phyloP scores from a whole-genome alignment of 2,329 filamentous ascomycete genomes.

The Colletotrichum chlorophyti region DNA sequence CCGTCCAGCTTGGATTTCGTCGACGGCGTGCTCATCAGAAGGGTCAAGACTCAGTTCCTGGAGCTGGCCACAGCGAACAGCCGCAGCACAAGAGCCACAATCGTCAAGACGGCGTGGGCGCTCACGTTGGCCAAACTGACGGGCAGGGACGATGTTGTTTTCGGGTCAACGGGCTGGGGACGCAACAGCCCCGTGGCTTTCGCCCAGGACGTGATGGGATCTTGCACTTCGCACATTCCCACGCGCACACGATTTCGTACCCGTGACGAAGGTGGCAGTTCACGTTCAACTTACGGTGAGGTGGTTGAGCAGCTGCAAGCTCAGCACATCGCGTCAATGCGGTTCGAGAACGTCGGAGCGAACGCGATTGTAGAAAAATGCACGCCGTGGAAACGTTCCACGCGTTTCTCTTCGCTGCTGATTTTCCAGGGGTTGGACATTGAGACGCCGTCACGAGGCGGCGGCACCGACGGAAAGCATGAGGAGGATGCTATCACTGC shows the following conservation, averaged over 20 bases:
- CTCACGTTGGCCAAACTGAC: conserved; percentile 1
- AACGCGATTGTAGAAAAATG: conserved; percentile 58
- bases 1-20: neutral
- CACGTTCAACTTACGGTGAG: neutral
- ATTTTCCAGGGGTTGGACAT: conserved; percentile 15
- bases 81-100: conserved; percentile 3
- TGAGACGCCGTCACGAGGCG: neutral
- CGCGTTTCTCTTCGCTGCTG: conserved; percentile 3
- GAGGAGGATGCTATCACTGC: neutral
- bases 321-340: conserved; percentile 54
- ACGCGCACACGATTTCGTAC: neutral
- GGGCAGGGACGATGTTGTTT: conserved; percentile 2
- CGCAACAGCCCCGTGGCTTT: conserved; percentile 3
- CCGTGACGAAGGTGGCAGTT: neutral
- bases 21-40: conserved; percentile 2
- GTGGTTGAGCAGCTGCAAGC: conserved; percentile 46
- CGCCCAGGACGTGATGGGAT: conserved; percentile 18
- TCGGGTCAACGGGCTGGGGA: conserved; percentile 11
- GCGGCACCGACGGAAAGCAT: neutral
- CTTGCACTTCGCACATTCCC: conserved; percentile 12
- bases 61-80: neutral
- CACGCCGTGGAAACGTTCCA: conserved; percentile 38
- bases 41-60: neutral
- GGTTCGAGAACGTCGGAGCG: conserved; percentile 58
- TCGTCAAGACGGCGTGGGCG: conserved; percentile 6